Base-by-base conservation (phyloP, 495 filamentous ascomycete species). In the Filosporella fistucella region DNA sequence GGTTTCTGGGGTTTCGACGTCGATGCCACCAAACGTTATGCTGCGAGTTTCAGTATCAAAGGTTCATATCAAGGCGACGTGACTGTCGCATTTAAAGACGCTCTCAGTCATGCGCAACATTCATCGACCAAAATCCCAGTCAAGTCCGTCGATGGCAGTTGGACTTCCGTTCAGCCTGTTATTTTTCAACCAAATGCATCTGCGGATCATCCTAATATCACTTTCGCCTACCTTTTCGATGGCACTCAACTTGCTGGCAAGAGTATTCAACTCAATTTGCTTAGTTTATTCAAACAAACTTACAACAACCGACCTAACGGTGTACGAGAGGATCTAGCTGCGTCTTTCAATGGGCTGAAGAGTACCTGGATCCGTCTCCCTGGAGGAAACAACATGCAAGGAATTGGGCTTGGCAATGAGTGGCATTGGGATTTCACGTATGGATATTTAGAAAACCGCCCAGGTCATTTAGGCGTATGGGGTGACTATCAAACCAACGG, bases 391-490 rank as follows among this genome's bases (percentile, higher is more conserved):
- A 74, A 72, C 42, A 52, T 71, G 56, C 68, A 73, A 33, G 70
- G 70, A 25, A 24, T 63, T 2, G 60, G 44, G n/a, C 35, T 61
- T 12, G 57, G 56, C 4, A 57, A 47, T 38, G 57, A 69, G 29
- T 81, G 73, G 72, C 68, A 70, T 24, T 81, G 77, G 77, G 74
- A 76, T 44, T 57, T 68, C 37, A 78, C 75, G 0, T 74, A 79
- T 35, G 77, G 77, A 0, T 66, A 68, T 3, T 55, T 77, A 2
- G 63, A 67, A 11, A 57, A 77, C 21, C 61, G 76, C 6, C 70
- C 74, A 2, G 74, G 76, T 16, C 59, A 72, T 32, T 62, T 48
- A 32, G 56, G 69, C 22, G 60, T 68, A 35, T 80, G 76, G 76
- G 51, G 54, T 21, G 78, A 79, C 52, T 59, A 68, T 7, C 74